Conservation (phyloP, 768 basidiomycete species). For the Clitopilus passeckerianus region DNA sequence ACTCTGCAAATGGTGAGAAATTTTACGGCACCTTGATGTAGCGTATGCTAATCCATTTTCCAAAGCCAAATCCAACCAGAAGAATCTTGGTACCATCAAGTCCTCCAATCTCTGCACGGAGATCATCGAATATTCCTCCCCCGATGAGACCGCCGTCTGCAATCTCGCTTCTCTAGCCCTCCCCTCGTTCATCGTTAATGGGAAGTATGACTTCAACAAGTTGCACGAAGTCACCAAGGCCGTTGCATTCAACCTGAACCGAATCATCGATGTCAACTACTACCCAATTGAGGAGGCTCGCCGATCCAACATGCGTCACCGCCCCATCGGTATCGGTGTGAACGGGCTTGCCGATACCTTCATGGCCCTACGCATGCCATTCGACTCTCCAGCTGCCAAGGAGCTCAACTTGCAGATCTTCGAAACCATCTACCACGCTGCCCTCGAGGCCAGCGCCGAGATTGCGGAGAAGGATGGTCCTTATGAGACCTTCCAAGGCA, state of each 20-base stretch:
- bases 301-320: constrained; percentile 93
- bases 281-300: constrained; percentile 92
- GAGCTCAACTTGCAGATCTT: constrained; percentile 93
- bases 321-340: constrained; percentile 96
- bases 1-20: constrained; percentile 80
- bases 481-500: constrained; percentile 88
- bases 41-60: not conserved
- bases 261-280: constrained; percentile 92
- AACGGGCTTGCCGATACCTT: constrained; percentile 98
- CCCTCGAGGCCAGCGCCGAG: constrained; percentile 87
- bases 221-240: constrained; percentile 93
- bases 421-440: constrained; percentile 97
- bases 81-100: constrained; percentile 98
- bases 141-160: constrained; percentile 97
- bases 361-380: constrained; percentile 95
- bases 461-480: constrained; percentile 74
- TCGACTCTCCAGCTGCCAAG: constrained; percentile 85
- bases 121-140: constrained; percentile 96
- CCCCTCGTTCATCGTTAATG: constrained; percentile 82
- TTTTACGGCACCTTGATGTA: not conserved
- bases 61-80: constrained; percentile 93
- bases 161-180: constrained; percentile 97
- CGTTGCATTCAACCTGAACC: constrained; percentile 89
- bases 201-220: constrained; percentile 89
- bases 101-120: constrained; percentile 99